A percentile compares a stretch with the other conserved stretches of the same genome.
These are phyloP conservation scores for Hirsutella rhossiliensis DNA, from an alignment of 2,329 filamentous ascomycete genomes.

Conservation along the genomic window DNA sequence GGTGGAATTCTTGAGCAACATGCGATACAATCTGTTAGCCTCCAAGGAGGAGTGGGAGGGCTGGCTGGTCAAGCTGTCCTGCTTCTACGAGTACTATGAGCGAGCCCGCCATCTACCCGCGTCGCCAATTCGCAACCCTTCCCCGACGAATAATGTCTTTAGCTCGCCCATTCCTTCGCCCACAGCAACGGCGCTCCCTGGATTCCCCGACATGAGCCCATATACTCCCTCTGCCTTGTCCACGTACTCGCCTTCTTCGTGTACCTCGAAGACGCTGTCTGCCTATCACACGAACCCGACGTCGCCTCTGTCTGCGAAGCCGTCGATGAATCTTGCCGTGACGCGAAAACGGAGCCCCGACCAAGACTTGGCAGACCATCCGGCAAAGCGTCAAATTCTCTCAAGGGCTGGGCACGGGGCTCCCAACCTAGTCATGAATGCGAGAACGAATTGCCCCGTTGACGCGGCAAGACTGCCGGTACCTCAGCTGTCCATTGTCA, in stretches of 20 bases:
- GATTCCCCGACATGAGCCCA: constrained; percentile 17
- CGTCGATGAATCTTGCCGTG: constrained; percentile 24
- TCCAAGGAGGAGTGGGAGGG: constrained; percentile 76
- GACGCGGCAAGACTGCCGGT: constrained; percentile 44
- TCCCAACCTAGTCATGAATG: constrained; percentile 6
- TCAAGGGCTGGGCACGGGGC: constrained; percentile 8
- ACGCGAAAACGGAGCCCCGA: constrained; percentile 40
- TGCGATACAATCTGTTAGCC: constrained; percentile 85
- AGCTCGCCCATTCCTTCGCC: constrained; percentile 39
- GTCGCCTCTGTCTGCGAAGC: constrained; percentile 37
- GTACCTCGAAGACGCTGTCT: constrained; percentile 25
- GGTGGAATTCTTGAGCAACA: constrained; percentile 98
- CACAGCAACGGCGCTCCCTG: constrained; percentile 21
- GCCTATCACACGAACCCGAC: constrained; percentile 25
- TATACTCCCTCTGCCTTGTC: constrained; percentile 20
- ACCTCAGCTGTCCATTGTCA: constrained; percentile 59
- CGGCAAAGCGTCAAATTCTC: constrained; percentile 35
- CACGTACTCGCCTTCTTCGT: constrained; percentile 28
- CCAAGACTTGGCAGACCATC: constrained; percentile 37
- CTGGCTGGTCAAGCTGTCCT: constrained; percentile 74
- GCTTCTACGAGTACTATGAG: constrained; percentile 76
- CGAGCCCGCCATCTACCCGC: constrained; percentile 40
- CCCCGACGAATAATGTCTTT: constrained; percentile 24
- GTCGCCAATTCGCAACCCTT: constrained; percentile 28
- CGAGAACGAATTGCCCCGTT: constrained; percentile 9